These are phyloP conservation scores for Pleomassaria siparia DNA, from an alignment of 2,329 filamentous ascomycete species.

Conservation along the genomic window DNA sequence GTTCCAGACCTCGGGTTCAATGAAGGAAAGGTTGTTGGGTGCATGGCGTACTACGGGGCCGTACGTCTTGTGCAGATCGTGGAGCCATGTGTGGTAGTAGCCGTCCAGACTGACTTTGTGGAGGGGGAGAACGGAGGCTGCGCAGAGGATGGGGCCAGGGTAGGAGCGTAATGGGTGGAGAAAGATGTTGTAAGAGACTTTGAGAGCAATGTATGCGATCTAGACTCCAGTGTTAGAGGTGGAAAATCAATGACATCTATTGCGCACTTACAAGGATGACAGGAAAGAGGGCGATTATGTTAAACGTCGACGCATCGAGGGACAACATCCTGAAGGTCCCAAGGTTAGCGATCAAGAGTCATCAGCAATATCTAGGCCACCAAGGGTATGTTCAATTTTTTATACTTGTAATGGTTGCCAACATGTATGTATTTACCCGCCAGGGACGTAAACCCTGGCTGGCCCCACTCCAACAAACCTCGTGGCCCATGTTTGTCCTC, in stretches of 20 bases:
- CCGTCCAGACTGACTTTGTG: slow-evolving; percentile 19
- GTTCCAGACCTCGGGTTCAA: slow-evolving; percentile 37
- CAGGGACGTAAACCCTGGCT: too few relatives aligned
- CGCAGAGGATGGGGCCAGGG: slow-evolving; percentile 32
- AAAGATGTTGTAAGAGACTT: slow-evolving; percentile 29
- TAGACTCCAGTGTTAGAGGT: background rate
- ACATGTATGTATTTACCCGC: too few relatives aligned
- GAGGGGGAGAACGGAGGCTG: slow-evolving; percentile 4
- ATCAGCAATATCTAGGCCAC: too few relatives aligned
- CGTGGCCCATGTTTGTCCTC: too few relatives aligned
- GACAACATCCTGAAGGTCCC: too few relatives aligned
- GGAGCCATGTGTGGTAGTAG: slow-evolving; percentile 13
- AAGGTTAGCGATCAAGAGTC: too few relatives aligned
- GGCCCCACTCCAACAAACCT: too few relatives aligned
- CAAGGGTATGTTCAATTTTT: too few relatives aligned
- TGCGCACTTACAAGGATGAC: background rate
- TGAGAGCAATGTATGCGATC: slow-evolving; percentile 18
- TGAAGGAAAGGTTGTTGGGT: slow-evolving; percentile 44
- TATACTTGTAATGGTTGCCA: too few relatives aligned
- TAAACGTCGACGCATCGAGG: too few relatives aligned
- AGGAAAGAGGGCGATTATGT: background rate
- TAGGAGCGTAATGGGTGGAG: slow-evolving; percentile 34
- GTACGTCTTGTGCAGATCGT: slow-evolving; percentile 39
- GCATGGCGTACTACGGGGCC: slow-evolving; percentile 42
- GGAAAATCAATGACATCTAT: background rate